Evolutionary conservation across 2,329 filamentous ascomycete species (phyloP).

Genomic region (Helminthosporium solani): DNA sequence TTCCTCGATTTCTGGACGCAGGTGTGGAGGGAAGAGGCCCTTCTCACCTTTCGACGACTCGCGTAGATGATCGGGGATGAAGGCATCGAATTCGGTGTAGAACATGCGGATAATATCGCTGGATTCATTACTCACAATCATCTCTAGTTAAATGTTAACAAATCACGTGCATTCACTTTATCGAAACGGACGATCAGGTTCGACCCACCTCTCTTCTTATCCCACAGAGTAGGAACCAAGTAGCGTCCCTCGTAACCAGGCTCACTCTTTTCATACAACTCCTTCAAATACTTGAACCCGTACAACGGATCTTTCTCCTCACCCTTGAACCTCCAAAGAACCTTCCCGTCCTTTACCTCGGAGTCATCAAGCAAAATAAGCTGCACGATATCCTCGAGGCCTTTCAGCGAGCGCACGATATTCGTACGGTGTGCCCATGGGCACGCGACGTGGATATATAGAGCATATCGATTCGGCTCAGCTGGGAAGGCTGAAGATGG

Average conservation of each 20-base stretch:
- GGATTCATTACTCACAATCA: conserved; percentile 36
- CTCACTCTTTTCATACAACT: conserved; percentile 71
- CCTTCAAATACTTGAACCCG: conserved; percentile 44
- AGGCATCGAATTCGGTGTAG: conserved; percentile 30
- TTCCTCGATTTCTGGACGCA: conserved; percentile 70
- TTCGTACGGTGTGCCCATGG: conserved; percentile 61
- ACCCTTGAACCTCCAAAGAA: conserved; percentile 14
- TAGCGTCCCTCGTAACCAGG: conserved; percentile 56
- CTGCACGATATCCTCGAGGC: conserved; percentile 41
- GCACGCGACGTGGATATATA: conserved; percentile 61
- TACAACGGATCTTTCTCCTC: conserved; percentile 24
- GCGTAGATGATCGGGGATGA: conserved; percentile 50
- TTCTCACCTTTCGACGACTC: conserved; percentile 47
- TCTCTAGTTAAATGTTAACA: conserved; percentile 11
- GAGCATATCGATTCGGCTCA: conserved; percentile 55
- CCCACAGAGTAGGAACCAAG: conserved; percentile 78
- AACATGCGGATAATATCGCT: conserved; percentile 40
- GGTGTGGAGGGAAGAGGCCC: conserved; percentile 62
- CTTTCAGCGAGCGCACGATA: conserved; percentile 51
- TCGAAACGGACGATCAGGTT: background rate
- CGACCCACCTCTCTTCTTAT: conserved; percentile 54
- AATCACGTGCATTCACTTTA: background rate
- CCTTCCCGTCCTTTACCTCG: background rate
- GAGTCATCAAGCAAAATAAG: background rate
- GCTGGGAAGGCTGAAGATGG: conserved; percentile 51